Evolutionary conservation across 371 early-diverging fungal genomes (phyloP), one percentile per base, ranked within the genome.

Genomic region (Chytridiales sp.): DNA sequence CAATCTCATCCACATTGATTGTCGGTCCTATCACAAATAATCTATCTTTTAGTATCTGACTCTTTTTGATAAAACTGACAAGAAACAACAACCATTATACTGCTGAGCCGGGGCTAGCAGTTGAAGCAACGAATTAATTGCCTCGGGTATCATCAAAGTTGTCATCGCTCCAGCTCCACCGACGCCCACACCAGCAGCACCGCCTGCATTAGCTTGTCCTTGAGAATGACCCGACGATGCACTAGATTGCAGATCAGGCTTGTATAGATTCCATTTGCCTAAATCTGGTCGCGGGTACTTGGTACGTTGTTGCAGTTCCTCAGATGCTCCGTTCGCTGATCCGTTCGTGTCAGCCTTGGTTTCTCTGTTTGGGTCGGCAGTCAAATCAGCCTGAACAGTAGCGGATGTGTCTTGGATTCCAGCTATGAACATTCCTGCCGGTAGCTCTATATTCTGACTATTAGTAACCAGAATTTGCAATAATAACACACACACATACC

Each of bases 271-370:
- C 90, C 90, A 92, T 69, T 84, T 85, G n/a, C 70, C 72, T 52
- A 90, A 76, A 65, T 92, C 90, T 8, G 92, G 92, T 17, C 88
- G 79, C 32, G 88, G 85, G 70, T 84, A 89, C 53, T 80, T 48
- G 82, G 61, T 51, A 81, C 84, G 35, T 75, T 48, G n/a, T 86
- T 79, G 27, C 73, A 73, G 42, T 81, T 83, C 17, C 73, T 62
- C 59, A 27, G 26, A 17, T 19, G n/a, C n/a, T n/a, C n/a, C n/a
- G n/a, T n/a, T n/a, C n/a, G n/a, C n/a, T n/a, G n/a, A n/a, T n/a
- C n/a, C n/a, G n/a, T n/a, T n/a, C n/a, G n/a, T n/a, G n/a, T n/a
- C n/a, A n/a, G n/a, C n/a, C n/a, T n/a, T n/a, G n/a, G n/a, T n/a
- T n/a, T n/a, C n/a, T n/a, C n/a, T n/a, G n/a, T n/a, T n/a, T n/a